phyloP scores from a whole-genome alignment of 148 eudicot genomes.

The Spergularia marina region DNA sequence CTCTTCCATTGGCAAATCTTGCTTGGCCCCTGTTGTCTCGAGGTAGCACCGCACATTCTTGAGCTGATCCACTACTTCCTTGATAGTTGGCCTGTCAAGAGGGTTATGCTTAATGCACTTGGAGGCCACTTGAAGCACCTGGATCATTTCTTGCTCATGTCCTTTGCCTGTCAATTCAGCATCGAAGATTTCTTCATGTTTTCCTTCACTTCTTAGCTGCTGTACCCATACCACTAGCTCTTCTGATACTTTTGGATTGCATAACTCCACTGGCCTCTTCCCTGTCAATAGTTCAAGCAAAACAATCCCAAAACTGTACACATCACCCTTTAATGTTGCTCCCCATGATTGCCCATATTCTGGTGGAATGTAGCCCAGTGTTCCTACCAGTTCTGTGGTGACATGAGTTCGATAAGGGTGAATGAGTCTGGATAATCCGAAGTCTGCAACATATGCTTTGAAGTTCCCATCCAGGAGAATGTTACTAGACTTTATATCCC shows the following conservation, averaged over 20 bases:
- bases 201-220: conserved; percentile 68
- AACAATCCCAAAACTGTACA: conserved; percentile 91
- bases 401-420: conserved; percentile 84
- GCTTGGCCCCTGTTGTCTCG: conserved; percentile 31
- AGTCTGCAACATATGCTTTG: conserved; percentile 90
- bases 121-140: conserved; percentile 81
- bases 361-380: conserved; percentile 92
- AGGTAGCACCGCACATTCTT: conserved; percentile 36
- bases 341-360: conserved; percentile 90
- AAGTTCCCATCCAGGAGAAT: conserved; percentile 86
- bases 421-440: conserved; percentile 79
- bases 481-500: conserved; percentile 91
- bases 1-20: conserved; percentile 28
- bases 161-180: conserved; percentile 58
- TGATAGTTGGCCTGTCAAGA: conserved; percentile 69
- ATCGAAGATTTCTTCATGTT: conserved; percentile 65
- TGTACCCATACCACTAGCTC: conserved; percentile 84
- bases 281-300: conserved; percentile 87
- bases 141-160: conserved; percentile 72
- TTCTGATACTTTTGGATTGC: conserved; percentile 59
- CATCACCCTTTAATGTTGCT: conserved; percentile 89
- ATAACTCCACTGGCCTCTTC: conserved; percentile 74
- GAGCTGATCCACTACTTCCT: conserved; percentile 78
- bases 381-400: conserved; percentile 90
- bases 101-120: conserved; percentile 72